These are phyloP conservation scores for Aspergillus coremiiformis DNA, from an alignment of 495 filamentous ascomycete species.

Conservation along the genomic window DNA sequence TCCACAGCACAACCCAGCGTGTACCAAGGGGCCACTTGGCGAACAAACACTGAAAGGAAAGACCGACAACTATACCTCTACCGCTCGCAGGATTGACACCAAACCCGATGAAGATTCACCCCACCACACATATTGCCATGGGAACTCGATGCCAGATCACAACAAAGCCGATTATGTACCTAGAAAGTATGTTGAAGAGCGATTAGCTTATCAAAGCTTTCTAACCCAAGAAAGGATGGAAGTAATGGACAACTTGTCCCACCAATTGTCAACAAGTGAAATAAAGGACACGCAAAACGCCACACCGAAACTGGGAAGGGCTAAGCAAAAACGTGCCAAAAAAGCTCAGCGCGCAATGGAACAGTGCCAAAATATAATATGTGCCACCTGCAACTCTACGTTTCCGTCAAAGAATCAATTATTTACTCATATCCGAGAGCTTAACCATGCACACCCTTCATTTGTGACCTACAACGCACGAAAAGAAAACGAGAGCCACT, in stretches of 20 bases:
- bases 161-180: conserved; percentile 42
- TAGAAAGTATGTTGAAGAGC: conserved; percentile 36
- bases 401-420: conserved; percentile 65
- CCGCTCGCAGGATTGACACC: neutral
- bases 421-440: conserved; percentile 65
- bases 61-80: neutral
- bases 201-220: conserved; percentile 10
- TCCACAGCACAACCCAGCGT: neutral
- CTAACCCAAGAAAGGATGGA: neutral
- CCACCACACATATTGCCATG: neutral
- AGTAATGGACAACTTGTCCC: conserved; percentile 13
- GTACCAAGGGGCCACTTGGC: neutral
- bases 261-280: conserved; percentile 18
- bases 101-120: neutral
- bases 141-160: neutral
- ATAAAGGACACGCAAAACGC: conserved; percentile 16
- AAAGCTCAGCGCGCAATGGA: conserved; percentile 52
- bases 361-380: conserved; percentile 40
- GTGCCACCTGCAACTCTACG: conserved; percentile 49
- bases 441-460: conserved; percentile 48
- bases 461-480: conserved; percentile 15
- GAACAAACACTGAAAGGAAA: neutral
- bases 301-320: conserved; percentile 65
- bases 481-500: conserved; percentile 22
- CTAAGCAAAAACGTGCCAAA: conserved; percentile 80